A percentile compares a stretch with the other conserved stretches of the same genome.
Conservation (phyloP, 176 grass and related monocot species). For the Avena insularis region DNA sequence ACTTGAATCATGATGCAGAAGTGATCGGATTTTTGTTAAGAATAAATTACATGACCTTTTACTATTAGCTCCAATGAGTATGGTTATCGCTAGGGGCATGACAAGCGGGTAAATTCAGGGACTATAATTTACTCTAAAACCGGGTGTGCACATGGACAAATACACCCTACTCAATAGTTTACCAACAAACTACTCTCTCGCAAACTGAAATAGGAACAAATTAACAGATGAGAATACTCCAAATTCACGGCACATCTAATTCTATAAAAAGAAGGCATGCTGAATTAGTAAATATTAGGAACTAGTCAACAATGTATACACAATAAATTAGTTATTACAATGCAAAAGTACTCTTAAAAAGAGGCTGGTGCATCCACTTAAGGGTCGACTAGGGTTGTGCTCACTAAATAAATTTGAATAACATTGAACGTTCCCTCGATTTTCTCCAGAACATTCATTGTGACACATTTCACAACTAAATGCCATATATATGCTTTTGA, state of each 20-base stretch:
- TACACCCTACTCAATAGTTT: not conserved
- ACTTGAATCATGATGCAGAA: not conserved
- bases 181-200: conserved; percentile 9
- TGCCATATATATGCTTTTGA: conserved; percentile 15
- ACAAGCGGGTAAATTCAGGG: not conserved
- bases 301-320: not conserved
- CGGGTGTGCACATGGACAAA: not conserved
- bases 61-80: not conserved
- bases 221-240: not conserved
- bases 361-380: not conserved
- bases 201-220: conserved; percentile 16
- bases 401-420: conserved; percentile 19
- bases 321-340: not conserved
- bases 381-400: not conserved
- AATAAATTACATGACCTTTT: not conserved
- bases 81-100: not conserved
- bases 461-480: not conserved
- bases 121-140: not conserved
- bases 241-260: not conserved
- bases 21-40: not conserved
- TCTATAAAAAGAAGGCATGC: too few relatives aligned
- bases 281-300: not conserved
- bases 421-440: not conserved
- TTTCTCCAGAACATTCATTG: not conserved
- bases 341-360: too few relatives aligned